Evolutionary conservation across 2,329 filamentous ascomycete species (phyloP).

Genomic region (Verticillium longisporum): DNA sequence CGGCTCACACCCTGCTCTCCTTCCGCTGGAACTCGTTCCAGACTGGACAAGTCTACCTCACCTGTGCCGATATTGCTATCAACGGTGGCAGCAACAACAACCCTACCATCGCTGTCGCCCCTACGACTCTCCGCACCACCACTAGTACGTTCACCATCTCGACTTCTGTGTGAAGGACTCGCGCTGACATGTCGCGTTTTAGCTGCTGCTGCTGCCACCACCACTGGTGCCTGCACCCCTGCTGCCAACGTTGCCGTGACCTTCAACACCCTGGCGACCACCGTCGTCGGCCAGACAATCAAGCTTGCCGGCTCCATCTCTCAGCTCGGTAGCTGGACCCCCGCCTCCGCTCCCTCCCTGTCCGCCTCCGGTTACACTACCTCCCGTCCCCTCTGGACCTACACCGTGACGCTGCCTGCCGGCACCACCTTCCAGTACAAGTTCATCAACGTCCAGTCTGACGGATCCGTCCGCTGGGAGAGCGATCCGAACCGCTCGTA

Average conservation of each 20-base stretch:
- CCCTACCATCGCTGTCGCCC: neutral
- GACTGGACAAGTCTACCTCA: constrained; percentile 45
- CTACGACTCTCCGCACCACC: constrained; percentile 10
- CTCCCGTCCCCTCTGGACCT: constrained; percentile 48
- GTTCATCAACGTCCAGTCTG: constrained; percentile 47
- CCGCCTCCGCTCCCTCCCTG: constrained; percentile 37
- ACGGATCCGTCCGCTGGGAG: constrained; percentile 51
- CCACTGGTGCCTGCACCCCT: neutral
- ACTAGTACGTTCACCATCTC: constrained; percentile 4
- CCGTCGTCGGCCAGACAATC: constrained; percentile 41
- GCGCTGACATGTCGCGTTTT: constrained; percentile 6
- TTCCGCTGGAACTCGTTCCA: constrained; percentile 50
- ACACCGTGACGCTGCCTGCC: constrained; percentile 40
- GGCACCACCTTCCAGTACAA: constrained; percentile 53
- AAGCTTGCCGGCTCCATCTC: constrained; percentile 38
- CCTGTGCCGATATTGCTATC: constrained; percentile 46
- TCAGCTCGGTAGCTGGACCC: constrained; percentile 26
- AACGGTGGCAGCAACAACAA: constrained; percentile 22
- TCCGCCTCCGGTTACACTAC: constrained; percentile 46
- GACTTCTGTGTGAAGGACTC: neutral
- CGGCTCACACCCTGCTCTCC: constrained; percentile 42
- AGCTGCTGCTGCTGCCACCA: neutral
- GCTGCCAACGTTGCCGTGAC: constrained; percentile 33
- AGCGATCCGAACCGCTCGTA: constrained; percentile 38
- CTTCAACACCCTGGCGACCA: constrained; percentile 34